These are phyloP conservation scores for Penicillium sp. DNA, from an alignment of 2,329 filamentous ascomycete species.

Conservation along the genomic window DNA sequence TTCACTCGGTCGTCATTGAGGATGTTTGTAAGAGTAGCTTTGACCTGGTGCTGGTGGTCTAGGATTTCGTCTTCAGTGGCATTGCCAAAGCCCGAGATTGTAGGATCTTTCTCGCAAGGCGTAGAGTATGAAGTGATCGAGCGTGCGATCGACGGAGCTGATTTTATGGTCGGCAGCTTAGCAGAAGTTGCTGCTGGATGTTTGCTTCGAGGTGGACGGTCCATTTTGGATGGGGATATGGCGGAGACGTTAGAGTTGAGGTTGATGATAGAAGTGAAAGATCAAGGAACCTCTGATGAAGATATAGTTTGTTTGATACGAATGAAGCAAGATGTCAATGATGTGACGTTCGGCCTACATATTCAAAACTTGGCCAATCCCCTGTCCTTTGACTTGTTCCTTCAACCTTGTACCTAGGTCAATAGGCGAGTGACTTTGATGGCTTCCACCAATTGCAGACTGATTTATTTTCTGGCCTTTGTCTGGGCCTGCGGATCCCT, in stretches of 20 bases:
- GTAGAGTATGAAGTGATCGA: neutral
- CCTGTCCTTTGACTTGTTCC: neutral
- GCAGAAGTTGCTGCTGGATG: neutral
- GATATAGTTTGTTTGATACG: neutral
- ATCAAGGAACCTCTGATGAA: neutral
- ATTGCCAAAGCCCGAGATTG: neutral
- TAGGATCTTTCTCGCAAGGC: neutral
- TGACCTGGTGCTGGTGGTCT: constrained; percentile 41
- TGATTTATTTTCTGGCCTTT: neutral
- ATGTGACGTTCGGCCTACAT: neutral
- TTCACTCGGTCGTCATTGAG: constrained; percentile 60
- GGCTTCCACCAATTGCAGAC: neutral
- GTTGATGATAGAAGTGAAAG: neutral
- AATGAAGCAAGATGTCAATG: neutral
- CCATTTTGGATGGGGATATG: neutral
- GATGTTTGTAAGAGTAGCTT: constrained; percentile 60
- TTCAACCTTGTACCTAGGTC: no score
- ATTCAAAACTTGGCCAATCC: constrained; percentile 5
- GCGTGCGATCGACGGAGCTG: neutral
- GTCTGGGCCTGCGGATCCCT: neutral
- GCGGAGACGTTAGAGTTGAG: neutral
- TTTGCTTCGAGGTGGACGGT: neutral
- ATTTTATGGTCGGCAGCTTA: neutral
- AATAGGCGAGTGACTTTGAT: neutral
- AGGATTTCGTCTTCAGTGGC: neutral